A percentile compares a stretch with the other conserved stretches of the same genome.
Conservation (phyloP, 306 rosid genomes). For the Delonix regia region DNA sequence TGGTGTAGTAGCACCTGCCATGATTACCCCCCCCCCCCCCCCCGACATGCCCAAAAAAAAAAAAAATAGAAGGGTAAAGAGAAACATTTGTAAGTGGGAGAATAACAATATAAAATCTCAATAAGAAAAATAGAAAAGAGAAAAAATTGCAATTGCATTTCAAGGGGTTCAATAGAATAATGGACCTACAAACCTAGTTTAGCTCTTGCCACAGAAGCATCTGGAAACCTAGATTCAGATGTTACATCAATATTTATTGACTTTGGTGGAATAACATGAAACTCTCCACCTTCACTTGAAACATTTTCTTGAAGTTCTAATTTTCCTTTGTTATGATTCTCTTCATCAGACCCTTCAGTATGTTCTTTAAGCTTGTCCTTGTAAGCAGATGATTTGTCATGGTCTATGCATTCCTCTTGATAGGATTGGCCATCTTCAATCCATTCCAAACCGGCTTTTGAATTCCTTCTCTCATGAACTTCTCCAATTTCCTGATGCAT, state of each 20-base stretch:
- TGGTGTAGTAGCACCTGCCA: slow-evolving; percentile 46
- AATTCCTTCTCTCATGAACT: slow-evolving; percentile 20
- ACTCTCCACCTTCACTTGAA: slow-evolving; percentile 31
- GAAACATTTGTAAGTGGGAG: not conserved
- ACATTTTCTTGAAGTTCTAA: slow-evolving; percentile 22
- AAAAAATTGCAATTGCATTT: not conserved
- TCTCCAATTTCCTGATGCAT: slow-evolving; percentile 19
- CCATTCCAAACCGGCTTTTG: slow-evolving; percentile 37
- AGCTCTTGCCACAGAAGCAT: slow-evolving; percentile 39
- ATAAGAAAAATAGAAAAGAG: not conserved
- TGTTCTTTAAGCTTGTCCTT: slow-evolving; percentile 25
- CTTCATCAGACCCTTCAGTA: slow-evolving; percentile 33
- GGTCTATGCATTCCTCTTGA: slow-evolving; percentile 36
- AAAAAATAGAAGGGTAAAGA: too few relatives aligned
- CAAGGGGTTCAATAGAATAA: not conserved
- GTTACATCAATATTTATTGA: slow-evolving; percentile 39
- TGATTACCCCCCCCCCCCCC: too few relatives aligned
- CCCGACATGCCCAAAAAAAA: too few relatives aligned
- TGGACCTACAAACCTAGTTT: not conserved
- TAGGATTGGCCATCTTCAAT: slow-evolving; percentile 32
- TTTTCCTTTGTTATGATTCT: slow-evolving; percentile 28
- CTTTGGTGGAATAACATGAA: not conserved
- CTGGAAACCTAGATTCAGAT: slow-evolving; percentile 35
- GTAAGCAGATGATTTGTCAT: slow-evolving; percentile 24
- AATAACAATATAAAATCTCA: not conserved